Evolutionary conservation across 768 basidiomycete genomes (phyloP), one percentile per base, ranked within the genome.

Genomic region (Tulasnella calospora): DNA sequence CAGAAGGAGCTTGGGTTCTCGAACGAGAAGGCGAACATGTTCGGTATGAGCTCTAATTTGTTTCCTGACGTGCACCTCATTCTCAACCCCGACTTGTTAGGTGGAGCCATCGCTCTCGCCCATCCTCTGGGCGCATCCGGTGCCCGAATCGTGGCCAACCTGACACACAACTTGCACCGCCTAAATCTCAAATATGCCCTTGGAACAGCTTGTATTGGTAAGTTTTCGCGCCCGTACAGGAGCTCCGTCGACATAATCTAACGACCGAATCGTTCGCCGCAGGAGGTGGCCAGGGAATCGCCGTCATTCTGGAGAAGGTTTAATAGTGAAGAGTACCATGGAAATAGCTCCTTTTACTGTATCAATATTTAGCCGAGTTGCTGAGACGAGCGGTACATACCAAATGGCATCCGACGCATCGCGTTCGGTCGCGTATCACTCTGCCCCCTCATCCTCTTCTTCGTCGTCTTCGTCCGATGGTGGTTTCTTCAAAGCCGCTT

Each of bases 381-480:
- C 5, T n/a, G 23, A n/a, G 23, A n/a, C 51, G 51, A 41, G 30
- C 12, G 27, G 9, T 2, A 41, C 33, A 19, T 8, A 23, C 70
- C 35, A 71, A 9, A 71, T 27, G 27, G 17, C 15, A 30, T 21
- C 15, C 17, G 21, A 40, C 33, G 17, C 33, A 10, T 46, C 33
- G 35, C 75, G 21, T 55, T 57, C 3, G 36, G 33, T 71, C 51
- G 17, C 21, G 21, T 1, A 70, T 77, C 46, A 71, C 30, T 88
- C 89, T 15, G 86, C 84, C 0, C 83, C 87, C 12, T 86, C 86
- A 10, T 85, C 84, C 2, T 81, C 77, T 84, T 85, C 69, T 82
- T 83, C 19, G 82, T 84, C 77, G 84, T 86, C 75, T 35, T 78
- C 80, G 83, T 86, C 19, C 84, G 84, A 81, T 6, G 67, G 51